These are phyloP conservation scores for Cladosporium velox DNA, from an alignment of 2,329 filamentous ascomycete genomes.

Conservation along the genomic window DNA sequence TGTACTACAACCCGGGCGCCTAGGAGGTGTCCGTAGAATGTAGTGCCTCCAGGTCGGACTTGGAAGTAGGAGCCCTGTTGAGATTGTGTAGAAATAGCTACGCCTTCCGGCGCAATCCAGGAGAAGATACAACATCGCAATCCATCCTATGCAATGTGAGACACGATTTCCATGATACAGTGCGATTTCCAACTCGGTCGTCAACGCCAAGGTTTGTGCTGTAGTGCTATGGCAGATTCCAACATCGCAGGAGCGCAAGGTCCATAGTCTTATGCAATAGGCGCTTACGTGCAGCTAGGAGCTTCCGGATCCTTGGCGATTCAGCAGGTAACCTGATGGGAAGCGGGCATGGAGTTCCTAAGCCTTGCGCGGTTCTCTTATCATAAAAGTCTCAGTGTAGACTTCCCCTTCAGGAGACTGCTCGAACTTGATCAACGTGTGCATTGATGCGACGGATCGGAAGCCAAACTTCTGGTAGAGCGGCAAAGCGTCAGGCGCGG, in stretches of 20 bases:
- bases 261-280: not conserved
- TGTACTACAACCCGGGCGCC: constrained; percentile 27
- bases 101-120: not conserved
- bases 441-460: constrained; percentile 25
- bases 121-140: not conserved
- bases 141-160: not conserved
- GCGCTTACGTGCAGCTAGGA: not conserved
- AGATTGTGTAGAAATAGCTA: not conserved
- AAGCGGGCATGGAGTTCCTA: not conserved
- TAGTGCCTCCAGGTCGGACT: not conserved
- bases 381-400: constrained; percentile 10
- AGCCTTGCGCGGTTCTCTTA: not conserved
- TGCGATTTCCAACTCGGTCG: not conserved
- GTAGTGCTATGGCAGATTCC: not conserved
- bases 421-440: constrained; percentile 33
- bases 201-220: not conserved
- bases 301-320: not conserved
- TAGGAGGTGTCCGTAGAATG: not conserved
- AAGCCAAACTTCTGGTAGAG: constrained; percentile 45
- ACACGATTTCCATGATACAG: not conserved
- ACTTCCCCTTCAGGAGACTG: constrained; percentile 21
- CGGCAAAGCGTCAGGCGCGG: constrained; percentile 37
- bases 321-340: not conserved
- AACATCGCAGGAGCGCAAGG: not conserved
- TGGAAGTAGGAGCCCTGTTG: not conserved